Evolutionary conservation across 2,329 filamentous ascomycete species (phyloP), one percentile per base, ranked within the genome.

Genomic region (Botrytis fragariae): DNA sequence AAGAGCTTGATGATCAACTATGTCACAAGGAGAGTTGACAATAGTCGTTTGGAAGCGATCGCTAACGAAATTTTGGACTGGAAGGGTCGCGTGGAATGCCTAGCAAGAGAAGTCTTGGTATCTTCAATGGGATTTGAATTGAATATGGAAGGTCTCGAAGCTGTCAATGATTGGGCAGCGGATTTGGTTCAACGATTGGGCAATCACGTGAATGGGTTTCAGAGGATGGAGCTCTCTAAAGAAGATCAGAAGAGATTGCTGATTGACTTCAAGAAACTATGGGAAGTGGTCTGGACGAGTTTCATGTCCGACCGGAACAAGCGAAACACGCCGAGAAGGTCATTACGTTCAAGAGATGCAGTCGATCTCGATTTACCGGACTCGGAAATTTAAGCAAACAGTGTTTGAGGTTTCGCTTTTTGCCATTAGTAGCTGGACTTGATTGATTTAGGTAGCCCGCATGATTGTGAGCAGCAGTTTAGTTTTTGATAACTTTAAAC

Each of bases 1-100:
- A 71, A 77, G n/a, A 79, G 74, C 54, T 65, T 79, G 8, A 63
- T 79, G 25, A 60, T 77, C 62, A 77, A 74, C 4, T 79, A 79
- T 73, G 73, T 74, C 12, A 62, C 74, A 10, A 72, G 75, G 65
- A 69, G 54, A 16, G 60, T 74, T 39, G 69, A 74, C 22, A 70
- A 73, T 9, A 59, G 73, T 22, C 69, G 65, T 18, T 60, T 73
- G 57, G 44, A 71, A 10, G 73, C 73, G 39, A 67, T 75, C 45
- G 69, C 74, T 18, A 61, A 48, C 9, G 74, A 75, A 39, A 72
- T 78, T 37, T 18, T 68, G 10, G 42, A 59, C 20, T 78, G 76
- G 77, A 71, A 65, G 16, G 29, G 39, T 16, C 44, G 74, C 20
- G 75, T 79, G 39, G 72, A 73, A 42, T 72, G 60, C 54, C 62